Percentiles rank a stretch among this genome's conserved stretches.
These are phyloP conservation scores for Sclerotinia minor DNA, from an alignment of 2,329 filamentous ascomycete genomes.

Conservation along the genomic window DNA sequence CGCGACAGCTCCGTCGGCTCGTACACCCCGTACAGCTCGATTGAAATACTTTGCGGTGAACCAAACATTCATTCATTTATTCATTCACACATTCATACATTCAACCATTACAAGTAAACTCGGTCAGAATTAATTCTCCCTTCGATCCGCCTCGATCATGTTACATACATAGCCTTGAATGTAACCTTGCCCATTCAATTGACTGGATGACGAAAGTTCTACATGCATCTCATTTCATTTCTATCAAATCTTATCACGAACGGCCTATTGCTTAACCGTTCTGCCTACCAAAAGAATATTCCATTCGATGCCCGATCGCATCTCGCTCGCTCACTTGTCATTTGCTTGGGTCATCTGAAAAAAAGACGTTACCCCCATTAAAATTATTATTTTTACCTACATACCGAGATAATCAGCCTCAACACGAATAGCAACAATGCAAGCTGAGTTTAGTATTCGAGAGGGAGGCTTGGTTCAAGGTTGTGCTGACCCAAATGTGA, in stretches of 20 bases:
- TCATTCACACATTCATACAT: not conserved
- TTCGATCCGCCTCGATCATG: not conserved
- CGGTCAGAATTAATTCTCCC: not conserved
- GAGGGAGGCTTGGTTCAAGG: constrained; percentile 9
- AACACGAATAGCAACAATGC: constrained; percentile 28
- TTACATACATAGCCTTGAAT: constrained; percentile 20
- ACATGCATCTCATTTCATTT: constrained; percentile 13
- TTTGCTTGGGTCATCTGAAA: constrained; percentile 13
- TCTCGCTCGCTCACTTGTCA: not conserved
- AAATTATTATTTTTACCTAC: constrained; percentile 3
- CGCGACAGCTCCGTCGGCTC: too few relatives aligned
- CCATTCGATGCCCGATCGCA: constrained; percentile 11
- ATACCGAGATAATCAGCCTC: constrained; percentile 25
- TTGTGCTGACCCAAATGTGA: constrained; percentile 21
- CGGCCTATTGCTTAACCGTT: not conserved
- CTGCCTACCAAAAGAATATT: constrained; percentile 5
- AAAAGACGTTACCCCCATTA: not conserved
- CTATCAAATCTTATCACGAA: constrained; percentile 3
- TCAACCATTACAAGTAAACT: not conserved
- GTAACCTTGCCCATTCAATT: constrained; percentile 15
- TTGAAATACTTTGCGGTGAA: not conserved
- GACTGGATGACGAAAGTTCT: constrained; percentile 2
- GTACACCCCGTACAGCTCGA: not conserved
- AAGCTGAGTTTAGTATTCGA: constrained; percentile 23
- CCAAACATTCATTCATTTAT: not conserved